Conservation (phyloP, 179 eudicot species). For the Heliamphora pulchella region DNA sequence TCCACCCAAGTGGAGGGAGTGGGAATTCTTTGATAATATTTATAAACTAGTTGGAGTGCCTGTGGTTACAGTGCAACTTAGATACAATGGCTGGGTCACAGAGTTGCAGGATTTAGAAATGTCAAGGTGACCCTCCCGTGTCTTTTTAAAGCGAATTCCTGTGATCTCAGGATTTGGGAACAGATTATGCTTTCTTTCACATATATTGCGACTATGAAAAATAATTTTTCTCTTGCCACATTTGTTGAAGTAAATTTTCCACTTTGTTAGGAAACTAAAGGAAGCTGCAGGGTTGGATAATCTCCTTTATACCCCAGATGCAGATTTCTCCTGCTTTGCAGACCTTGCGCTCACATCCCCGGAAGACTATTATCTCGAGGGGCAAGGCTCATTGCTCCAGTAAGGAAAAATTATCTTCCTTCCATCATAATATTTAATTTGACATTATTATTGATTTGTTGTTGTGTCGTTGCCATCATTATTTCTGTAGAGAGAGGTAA, state of each 20-base stretch:
- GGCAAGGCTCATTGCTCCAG: conserved; percentile 93
- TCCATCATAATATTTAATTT: neutral
- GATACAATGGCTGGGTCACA: conserved; percentile 98
- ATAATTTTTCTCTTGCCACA: neutral
- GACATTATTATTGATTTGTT: neutral
- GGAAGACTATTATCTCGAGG: conserved; percentile 74
- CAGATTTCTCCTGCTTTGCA: conserved; percentile 93
- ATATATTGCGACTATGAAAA: conserved; percentile 1
- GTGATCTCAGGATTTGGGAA: neutral
- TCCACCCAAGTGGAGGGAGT: conserved; percentile 74
- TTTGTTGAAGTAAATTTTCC: conserved; percentile 6
- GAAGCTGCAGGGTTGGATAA: conserved; percentile 78
- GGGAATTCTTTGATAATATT: conserved; percentile 71
- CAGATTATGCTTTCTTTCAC: neutral
- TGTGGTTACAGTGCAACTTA: conserved; percentile 93
- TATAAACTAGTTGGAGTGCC: conserved; percentile 93
- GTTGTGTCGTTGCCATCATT: neutral
- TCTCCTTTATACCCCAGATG: conserved; percentile 89
- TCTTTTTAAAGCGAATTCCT: conserved; percentile 2
- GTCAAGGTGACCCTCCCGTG: conserved; percentile 46
- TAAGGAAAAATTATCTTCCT: conserved; percentile 27
- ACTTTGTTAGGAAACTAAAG: conserved; percentile 53
- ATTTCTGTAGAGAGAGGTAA: neutral
- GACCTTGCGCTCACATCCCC: conserved; percentile 91
- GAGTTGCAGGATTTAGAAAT: conserved; percentile 79